A percentile compares a stretch with the other conserved stretches of the same genome.
phyloP scores from a whole-genome alignment of 2,329 filamentous ascomycete species.

The Stachybotrys chartarum region DNA sequence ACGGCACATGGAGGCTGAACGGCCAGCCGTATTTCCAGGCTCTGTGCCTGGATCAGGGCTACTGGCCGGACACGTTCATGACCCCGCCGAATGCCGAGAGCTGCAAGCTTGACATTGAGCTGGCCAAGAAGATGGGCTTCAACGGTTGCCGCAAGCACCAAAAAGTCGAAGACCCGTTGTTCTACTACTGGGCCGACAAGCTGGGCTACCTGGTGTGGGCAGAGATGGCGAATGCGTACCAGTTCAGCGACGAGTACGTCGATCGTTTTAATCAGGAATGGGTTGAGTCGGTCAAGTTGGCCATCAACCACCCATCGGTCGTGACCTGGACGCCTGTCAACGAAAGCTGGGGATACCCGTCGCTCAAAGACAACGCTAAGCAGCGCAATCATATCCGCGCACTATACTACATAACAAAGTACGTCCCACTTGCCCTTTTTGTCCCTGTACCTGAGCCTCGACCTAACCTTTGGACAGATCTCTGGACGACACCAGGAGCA shows the following conservation, averaged over 20 bases:
- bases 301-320: slow-evolving; percentile 58
- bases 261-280: slow-evolving; percentile 58
- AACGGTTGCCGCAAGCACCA: slow-evolving; percentile 60
- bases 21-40: slow-evolving; percentile 53
- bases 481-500: slow-evolving; percentile 54
- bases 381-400: slow-evolving; percentile 58
- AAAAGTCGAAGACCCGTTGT: slow-evolving; percentile 55
- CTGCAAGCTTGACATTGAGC: slow-evolving; percentile 44
- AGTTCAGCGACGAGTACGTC: slow-evolving; percentile 51
- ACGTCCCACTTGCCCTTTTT: slow-evolving; percentile 10
- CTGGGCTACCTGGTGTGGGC: slow-evolving; percentile 58
- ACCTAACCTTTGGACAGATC: slow-evolving; percentile 20
- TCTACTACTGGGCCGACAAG: slow-evolving; percentile 54
- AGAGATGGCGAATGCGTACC: slow-evolving; percentile 59
- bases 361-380: slow-evolving; percentile 45
- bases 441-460: background rate
- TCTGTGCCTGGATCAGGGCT: slow-evolving; percentile 54
- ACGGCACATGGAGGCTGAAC: slow-evolving; percentile 54
- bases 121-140: slow-evolving; percentile 54
- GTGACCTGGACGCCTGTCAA: slow-evolving; percentile 63
- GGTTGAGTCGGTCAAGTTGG: slow-evolving; percentile 53
- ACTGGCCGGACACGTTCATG: slow-evolving; percentile 55
- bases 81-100: slow-evolving; percentile 44
- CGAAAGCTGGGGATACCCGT: slow-evolving; percentile 55
- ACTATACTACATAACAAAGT: slow-evolving; percentile 59